phyloP scores from a whole-genome alignment of 2,329 filamentous ascomycete genomes.

The Monosporascus ibericus region DNA sequence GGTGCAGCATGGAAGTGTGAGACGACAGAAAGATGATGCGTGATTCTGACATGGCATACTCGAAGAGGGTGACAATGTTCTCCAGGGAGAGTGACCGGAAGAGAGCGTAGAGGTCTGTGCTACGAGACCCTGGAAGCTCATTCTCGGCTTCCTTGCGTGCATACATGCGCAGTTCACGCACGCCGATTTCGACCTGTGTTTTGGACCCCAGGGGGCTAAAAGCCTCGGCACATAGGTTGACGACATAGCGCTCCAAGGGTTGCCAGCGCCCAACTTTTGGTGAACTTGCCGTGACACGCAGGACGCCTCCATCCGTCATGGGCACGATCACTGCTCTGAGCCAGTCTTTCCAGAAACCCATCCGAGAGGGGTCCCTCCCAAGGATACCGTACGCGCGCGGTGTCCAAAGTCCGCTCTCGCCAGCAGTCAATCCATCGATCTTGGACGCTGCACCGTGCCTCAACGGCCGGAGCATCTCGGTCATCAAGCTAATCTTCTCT shows the following conservation, averaged over 20 bases:
- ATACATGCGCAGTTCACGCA: constrained; percentile 86
- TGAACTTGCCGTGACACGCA: constrained; percentile 81
- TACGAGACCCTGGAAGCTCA: constrained; percentile 86
- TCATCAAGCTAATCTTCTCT: constrained; percentile 96
- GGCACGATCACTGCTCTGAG: constrained; percentile 87
- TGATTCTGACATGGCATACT: constrained; percentile 88
- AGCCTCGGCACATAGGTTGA: constrained; percentile 94
- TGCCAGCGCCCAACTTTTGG: constrained; percentile 92
- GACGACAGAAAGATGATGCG: constrained; percentile 95
- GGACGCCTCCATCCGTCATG: constrained; percentile 82
- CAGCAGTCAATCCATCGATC: constrained; percentile 92
- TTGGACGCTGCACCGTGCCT: constrained; percentile 92
- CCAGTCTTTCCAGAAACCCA: constrained; percentile 98
- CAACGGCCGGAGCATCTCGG: constrained; percentile 86
- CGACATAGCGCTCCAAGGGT: constrained; percentile 90
- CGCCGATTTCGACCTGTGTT: constrained; percentile 87
- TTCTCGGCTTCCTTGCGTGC: constrained; percentile 89
- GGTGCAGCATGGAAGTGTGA: constrained; percentile 91
- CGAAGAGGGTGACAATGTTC: constrained; percentile 87
- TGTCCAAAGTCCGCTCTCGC: constrained; percentile 93
- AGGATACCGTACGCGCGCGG: constrained; percentile 90
- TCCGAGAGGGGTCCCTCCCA: constrained; percentile 75
- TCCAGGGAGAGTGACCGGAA: constrained; percentile 86
- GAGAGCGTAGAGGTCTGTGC: constrained; percentile 85
- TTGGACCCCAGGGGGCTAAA: constrained; percentile 88